A percentile compares a stretch with the other conserved stretches of the same genome.
These are phyloP conservation scores for Corymbia citriodora DNA, from an alignment of 441 rosid genomes.

Conservation along the genomic window DNA sequence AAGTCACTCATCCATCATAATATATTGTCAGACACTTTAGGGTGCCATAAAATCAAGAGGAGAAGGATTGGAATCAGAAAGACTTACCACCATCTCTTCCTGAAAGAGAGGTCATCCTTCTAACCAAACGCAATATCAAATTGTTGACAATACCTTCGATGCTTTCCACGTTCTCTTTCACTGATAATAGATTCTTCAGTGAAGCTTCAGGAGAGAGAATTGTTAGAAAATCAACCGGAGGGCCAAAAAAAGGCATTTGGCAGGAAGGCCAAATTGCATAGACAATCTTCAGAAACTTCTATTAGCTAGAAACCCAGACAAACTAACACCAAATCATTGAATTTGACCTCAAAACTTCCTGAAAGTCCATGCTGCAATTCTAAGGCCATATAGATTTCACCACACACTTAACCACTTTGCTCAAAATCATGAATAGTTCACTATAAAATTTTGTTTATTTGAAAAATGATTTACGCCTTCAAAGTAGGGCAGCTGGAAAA, in stretches of 20 bases:
- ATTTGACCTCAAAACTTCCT: background rate
- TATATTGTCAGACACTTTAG: background rate
- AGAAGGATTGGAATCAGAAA: background rate
- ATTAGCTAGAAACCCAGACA: background rate
- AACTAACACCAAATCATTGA: background rate
- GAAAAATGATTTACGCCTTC: background rate
- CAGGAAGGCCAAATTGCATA: background rate
- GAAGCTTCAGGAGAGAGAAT: constrained; percentile 36
- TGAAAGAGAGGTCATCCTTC: constrained; percentile 53
- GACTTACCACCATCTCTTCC: constrained; percentile 33
- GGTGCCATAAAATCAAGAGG: background rate
- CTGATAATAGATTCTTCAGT: constrained; percentile 44
- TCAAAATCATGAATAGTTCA: background rate
- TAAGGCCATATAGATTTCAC: background rate
- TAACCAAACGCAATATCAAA: constrained; percentile 49
- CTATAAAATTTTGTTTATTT: background rate
- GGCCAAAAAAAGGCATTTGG: background rate
- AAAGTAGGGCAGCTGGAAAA: background rate
- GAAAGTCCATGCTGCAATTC: background rate
- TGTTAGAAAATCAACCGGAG: background rate
- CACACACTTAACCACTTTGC: background rate
- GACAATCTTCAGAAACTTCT: background rate
- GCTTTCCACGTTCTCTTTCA: constrained; percentile 38
- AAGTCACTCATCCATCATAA: background rate
- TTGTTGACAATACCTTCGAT: constrained; percentile 49